These are phyloP conservation scores for Tetrahymena borealis DNA, from an alignment of 73 alveolate species.

Conservation along the genomic window DNA sequence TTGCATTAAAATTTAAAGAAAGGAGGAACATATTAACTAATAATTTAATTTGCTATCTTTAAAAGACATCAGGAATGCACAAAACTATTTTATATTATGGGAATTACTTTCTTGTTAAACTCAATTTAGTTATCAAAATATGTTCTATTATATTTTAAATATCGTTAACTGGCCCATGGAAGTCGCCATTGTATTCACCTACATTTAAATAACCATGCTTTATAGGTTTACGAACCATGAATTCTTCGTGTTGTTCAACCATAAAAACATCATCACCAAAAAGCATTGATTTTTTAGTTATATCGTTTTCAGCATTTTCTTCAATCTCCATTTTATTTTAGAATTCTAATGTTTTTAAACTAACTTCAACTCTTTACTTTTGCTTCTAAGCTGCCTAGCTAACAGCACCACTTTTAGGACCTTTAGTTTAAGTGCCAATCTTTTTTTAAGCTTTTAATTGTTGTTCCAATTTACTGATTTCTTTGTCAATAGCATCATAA, in stretches of 20 bases:
- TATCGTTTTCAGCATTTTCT: background rate
- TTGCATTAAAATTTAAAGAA: conserved; percentile 80
- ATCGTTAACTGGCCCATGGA: conserved; percentile 32
- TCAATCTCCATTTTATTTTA: conserved; percentile 9
- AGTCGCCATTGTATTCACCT: background rate
- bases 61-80: conserved; percentile 75
- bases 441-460: conserved; percentile 1
- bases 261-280: conserved; percentile 38
- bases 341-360: conserved; percentile 12
- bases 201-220: conserved; percentile 38
- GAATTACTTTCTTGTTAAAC: conserved; percentile 19
- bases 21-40: conserved; percentile 73
- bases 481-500: conserved; percentile 12
- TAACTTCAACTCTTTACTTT: conserved; percentile 34
- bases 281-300: background rate
- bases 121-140: conserved; percentile 4
- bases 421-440: conserved; percentile 21
- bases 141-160: conserved; percentile 16
- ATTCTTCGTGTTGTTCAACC: background rate
- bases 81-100: conserved; percentile 57
- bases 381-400: conserved; percentile 7
- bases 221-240: conserved; percentile 25
- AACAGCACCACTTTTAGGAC: conserved; percentile 5
- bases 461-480: conserved; percentile 13
- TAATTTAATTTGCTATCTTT: conserved; percentile 65